phyloP scores from a whole-genome alignment of 1,139 yeast species.

The Blastobotrys ciferrii region DNA sequence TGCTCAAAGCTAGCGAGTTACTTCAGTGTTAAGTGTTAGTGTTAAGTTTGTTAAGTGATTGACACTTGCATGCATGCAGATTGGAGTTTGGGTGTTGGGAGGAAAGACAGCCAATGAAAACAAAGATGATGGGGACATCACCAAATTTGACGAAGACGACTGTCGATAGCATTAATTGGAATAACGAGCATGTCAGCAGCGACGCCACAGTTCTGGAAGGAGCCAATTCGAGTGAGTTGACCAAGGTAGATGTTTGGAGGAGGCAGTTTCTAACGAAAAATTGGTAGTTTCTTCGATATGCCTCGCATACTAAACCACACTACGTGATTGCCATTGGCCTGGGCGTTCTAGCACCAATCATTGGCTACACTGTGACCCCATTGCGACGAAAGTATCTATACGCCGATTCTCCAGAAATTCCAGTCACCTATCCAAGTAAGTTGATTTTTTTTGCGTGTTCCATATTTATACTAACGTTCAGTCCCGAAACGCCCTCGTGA shows the following conservation, averaged over 20 bases:
- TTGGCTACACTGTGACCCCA: conserved; percentile 61
- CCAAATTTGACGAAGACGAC: not conserved
- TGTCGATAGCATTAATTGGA: conserved; percentile 2
- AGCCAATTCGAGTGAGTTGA: conserved; percentile 25
- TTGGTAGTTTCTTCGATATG: conserved; percentile 69
- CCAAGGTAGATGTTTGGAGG: not conserved
- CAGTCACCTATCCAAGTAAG: conserved; percentile 60
- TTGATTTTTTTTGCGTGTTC: conserved; percentile 7
- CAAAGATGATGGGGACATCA: not conserved
- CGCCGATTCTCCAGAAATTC: conserved; percentile 67
- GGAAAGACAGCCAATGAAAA: not conserved
- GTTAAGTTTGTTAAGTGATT: too few relatives aligned
- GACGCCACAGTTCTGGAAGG: conserved; percentile 25
- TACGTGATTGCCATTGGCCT: conserved; percentile 66
- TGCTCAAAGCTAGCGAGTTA: too few relatives aligned
- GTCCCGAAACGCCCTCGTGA: conserved; percentile 36
- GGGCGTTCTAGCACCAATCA: conserved; percentile 67
- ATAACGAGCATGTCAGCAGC: conserved; percentile 7
- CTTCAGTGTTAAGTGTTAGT: too few relatives aligned
- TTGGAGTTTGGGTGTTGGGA: conserved; percentile 1
- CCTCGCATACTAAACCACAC: conserved; percentile 78
- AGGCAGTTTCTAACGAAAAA: not conserved
- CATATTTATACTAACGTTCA: conserved; percentile 15
- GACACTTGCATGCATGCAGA: too few relatives aligned
- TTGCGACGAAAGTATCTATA: conserved; percentile 67